These are phyloP conservation scores for Malassezia globosa DNA, from an alignment of 1,284 basidiomycete species.

Conservation along the genomic window DNA sequence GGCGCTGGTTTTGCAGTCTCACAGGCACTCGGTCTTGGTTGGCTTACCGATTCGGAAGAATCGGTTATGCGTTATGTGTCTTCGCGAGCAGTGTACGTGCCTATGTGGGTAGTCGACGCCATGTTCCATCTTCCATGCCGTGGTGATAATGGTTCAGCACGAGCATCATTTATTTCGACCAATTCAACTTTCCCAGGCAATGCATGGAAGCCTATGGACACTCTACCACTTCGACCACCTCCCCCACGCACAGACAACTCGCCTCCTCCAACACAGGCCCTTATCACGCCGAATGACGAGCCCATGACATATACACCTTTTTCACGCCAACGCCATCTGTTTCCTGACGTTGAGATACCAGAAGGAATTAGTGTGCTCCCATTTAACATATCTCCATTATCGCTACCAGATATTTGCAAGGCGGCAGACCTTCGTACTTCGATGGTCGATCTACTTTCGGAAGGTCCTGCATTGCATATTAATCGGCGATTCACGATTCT, in stretches of 20 bases:
- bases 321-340: slow-evolving; percentile 6
- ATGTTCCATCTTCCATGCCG: slow-evolving; percentile 9
- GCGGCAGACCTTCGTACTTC: slow-evolving; percentile 5
- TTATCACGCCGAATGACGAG: neutral
- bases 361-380: slow-evolving; percentile 10
- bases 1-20: slow-evolving; percentile 4
- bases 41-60: slow-evolving; percentile 12
- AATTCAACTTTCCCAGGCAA: slow-evolving; percentile 14
- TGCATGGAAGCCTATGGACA: slow-evolving; percentile 10
- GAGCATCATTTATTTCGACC: slow-evolving; percentile 11
- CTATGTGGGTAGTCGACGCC: slow-evolving; percentile 13
- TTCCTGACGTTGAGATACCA: slow-evolving; percentile 7
- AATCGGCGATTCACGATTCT: slow-evolving; percentile 9
- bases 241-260: neutral
- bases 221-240: slow-evolving; percentile 8
- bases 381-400: slow-evolving; percentile 11
- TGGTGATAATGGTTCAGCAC: slow-evolving; percentile 10
- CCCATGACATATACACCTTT: slow-evolving; percentile 11
- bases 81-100: slow-evolving; percentile 6
- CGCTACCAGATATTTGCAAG: neutral
- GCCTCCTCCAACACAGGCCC: neutral
- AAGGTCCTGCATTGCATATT: slow-evolving; percentile 10
- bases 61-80: slow-evolving; percentile 13
- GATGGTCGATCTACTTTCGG: slow-evolving; percentile 8
- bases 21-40: slow-evolving; percentile 10